Evolutionary conservation across 441 rosid genomes (phyloP).

Genomic region (Flueggea neowawraea): DNA sequence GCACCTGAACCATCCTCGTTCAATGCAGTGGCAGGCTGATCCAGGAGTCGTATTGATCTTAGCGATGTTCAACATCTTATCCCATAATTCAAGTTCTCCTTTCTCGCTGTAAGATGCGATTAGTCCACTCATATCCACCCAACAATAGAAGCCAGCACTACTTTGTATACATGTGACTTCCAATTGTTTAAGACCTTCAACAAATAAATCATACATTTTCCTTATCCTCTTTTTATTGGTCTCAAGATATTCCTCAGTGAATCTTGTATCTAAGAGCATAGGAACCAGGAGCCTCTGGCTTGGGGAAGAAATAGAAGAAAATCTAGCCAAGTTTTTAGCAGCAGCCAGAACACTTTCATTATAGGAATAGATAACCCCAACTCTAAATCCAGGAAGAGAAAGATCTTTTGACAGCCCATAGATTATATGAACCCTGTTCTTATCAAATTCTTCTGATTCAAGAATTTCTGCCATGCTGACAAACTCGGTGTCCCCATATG

Average conservation of each 20-base stretch:
- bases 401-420: constrained; percentile 93
- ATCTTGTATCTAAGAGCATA: constrained; percentile 54
- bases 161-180: constrained; percentile 54
- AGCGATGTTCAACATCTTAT: constrained; percentile 59
- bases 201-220: constrained; percentile 40
- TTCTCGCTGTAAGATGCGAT: constrained; percentile 70
- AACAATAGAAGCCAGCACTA: constrained; percentile 62
- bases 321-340: constrained; percentile 55
- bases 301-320: constrained; percentile 58
- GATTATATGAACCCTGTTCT: constrained; percentile 74
- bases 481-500: constrained; percentile 61
- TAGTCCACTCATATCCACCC: constrained; percentile 77
- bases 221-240: constrained; percentile 48
- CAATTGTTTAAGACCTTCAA: constrained; percentile 46
- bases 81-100: constrained; percentile 84
- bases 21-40: constrained; percentile 84
- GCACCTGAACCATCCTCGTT: constrained; percentile 94
- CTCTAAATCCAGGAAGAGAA: constrained; percentile 83
- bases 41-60: constrained; percentile 91
- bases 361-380: constrained; percentile 72
- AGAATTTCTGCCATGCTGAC: constrained; percentile 83
- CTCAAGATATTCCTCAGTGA: constrained; percentile 44
- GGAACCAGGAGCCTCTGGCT: constrained; percentile 61
- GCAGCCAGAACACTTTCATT: constrained; percentile 58
- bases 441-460: constrained; percentile 55